Base-by-base conservation (phyloP, 2,329 filamentous ascomycete species). In the Diaporthe sp. region DNA sequence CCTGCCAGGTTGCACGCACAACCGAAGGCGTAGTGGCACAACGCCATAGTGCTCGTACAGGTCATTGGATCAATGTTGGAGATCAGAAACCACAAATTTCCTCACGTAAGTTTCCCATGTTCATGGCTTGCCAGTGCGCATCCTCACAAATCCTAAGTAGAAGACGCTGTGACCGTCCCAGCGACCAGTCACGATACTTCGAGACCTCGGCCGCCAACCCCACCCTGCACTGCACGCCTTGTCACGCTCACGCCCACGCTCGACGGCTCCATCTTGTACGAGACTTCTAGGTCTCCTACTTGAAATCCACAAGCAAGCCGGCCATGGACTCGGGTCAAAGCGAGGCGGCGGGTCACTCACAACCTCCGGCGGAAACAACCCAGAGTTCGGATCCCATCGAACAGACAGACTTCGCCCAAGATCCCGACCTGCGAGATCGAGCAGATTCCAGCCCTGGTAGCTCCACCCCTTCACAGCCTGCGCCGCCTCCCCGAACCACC, bases 261-360 rank as follows among this genome's bases (percentile, higher is more conserved):
- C 57, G 28, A 31, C 42, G 25, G 9, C 28, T 39, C 28, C 28
- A 55, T 70, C 15, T 17, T 57, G 34, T 75, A 49, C 53, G 55
- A 71, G 76, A 28, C 70, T 75, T 71, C 57, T 71, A 73, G 73
- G 73, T 77, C 70, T 73, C 72, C 37, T 25, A n/a, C 51, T 31
- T 39, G 62, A 39, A 25, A 53, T 53, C 4, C 62, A 44, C 7
- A 60, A 44, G 17, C 28, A 8, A 58, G 71, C 57, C 60, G 46
- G 44, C 31, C 42, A 75, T 75, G 76, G 76, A 75, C 13, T 7
- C 57, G 17, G 49, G 62, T 28, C 70, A 55, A 15, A 31, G 53
- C 44, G 55, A 71, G 46, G 62, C 39, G 25, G 70, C 39, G 49
- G 68, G 42, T 49, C 71, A 44, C 25, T 46, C 60, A 55, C 28